Evolutionary conservation across 1,284 basidiomycete species (phyloP).

Genomic region (Porogramme epimiltina): DNA sequence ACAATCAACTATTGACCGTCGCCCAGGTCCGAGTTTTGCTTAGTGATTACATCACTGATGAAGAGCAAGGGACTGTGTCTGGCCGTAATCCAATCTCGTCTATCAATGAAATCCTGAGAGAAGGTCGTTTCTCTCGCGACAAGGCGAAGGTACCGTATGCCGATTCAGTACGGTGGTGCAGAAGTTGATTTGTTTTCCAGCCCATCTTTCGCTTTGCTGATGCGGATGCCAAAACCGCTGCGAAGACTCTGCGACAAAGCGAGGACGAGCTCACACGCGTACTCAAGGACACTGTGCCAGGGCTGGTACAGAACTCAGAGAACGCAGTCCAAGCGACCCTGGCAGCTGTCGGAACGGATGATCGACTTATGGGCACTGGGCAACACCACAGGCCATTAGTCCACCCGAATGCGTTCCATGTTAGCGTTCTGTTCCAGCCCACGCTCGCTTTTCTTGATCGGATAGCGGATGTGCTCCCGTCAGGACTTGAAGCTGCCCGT

Average conservation of each 20-base stretch:
- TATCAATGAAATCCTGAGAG: slow-evolving; percentile 93
- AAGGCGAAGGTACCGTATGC: slow-evolving; percentile 64
- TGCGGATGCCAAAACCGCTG: slow-evolving; percentile 74
- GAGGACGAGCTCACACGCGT: slow-evolving; percentile 88
- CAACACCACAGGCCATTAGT: slow-evolving; percentile 88
- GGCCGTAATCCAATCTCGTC: slow-evolving; percentile 88
- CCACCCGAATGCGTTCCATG: slow-evolving; percentile 93
- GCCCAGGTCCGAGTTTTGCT: slow-evolving; percentile 82
- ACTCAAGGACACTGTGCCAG: slow-evolving; percentile 91
- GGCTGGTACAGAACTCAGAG: slow-evolving; percentile 79
- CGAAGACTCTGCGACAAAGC: slow-evolving; percentile 70
- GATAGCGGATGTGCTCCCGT: slow-evolving; percentile 71
- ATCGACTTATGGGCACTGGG: slow-evolving; percentile 67
- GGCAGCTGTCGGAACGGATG: slow-evolving; percentile 65
- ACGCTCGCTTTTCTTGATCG: slow-evolving; percentile 86
- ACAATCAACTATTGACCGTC: not conserved
- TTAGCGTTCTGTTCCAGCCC: slow-evolving; percentile 92
- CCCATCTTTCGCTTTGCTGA: slow-evolving; percentile 90
- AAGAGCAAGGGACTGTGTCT: slow-evolving; percentile 75
- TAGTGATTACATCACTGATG: slow-evolving; percentile 90
- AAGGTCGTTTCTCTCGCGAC: slow-evolving; percentile 78
- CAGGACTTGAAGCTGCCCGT: slow-evolving; percentile 69
- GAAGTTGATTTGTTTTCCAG: slow-evolving; percentile 39
- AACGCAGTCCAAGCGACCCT: slow-evolving; percentile 63
- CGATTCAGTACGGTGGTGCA: not conserved